A percentile compares a stretch with the other conserved stretches of the same genome.
Evolutionary conservation across 2,329 filamentous ascomycete genomes (phyloP).

Genomic region (Allantophomopsis cytisporea): DNA sequence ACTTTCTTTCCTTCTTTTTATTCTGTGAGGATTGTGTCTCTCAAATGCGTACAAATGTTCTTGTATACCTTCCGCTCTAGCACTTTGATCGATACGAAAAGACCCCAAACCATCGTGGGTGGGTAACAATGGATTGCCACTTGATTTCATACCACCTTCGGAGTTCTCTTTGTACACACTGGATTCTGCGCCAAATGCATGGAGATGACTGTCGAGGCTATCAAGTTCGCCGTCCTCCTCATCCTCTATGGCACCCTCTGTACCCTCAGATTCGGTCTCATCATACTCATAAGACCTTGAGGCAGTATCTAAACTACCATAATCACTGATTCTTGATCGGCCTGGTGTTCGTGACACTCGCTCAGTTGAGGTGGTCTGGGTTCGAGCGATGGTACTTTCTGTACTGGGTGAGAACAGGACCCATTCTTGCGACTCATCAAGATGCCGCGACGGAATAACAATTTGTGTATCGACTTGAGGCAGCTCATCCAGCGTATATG

Average conservation of each 20-base stretch:
- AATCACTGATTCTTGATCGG: conserved; percentile 63
- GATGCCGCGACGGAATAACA: conserved; percentile 20
- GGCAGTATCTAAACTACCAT: conserved; percentile 63
- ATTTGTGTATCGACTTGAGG: conserved; percentile 12
- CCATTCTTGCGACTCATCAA: conserved; percentile 82
- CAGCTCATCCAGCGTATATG: conserved; percentile 25
- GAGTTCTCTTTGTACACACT: conserved; percentile 15
- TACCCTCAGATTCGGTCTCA: conserved; percentile 24
- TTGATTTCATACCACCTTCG: conserved; percentile 6
- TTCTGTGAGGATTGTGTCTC: conserved; percentile 61
- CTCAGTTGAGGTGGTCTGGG: conserved; percentile 50
- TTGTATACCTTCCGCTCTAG: conserved; percentile 46
- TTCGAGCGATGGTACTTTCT: conserved; percentile 52
- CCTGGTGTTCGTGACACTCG: conserved; percentile 53
- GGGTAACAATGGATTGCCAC: conserved; percentile 54
- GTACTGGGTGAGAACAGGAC: conserved; percentile 78
- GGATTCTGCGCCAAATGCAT: conserved; percentile 62
- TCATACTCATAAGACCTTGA: conserved; percentile 43
- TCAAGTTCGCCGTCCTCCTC: conserved; percentile 69
- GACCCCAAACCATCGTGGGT: conserved; percentile 84
- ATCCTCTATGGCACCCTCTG: conserved; percentile 41
- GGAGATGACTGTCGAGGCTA: conserved; percentile 82
- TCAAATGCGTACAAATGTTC: conserved; percentile 87
- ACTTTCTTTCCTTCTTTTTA: conserved; percentile 38
- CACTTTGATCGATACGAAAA: conserved; percentile 53